Base-by-base conservation (phyloP, 2,329 filamentous ascomycete genomes). In the Colletotrichum higginsianum region DNA sequence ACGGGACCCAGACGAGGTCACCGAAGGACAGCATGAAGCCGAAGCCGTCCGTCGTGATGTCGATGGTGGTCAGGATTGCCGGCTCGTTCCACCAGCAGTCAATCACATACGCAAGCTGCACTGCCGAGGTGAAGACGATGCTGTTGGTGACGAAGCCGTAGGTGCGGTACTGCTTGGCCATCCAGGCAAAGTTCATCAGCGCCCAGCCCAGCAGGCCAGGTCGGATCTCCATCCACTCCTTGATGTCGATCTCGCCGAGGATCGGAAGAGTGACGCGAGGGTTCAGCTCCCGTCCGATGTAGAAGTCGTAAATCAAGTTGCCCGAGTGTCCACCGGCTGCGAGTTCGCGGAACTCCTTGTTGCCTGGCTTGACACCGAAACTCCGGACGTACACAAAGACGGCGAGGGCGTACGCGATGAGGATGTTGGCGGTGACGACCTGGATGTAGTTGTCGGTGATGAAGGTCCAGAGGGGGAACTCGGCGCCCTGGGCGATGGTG, bases 21-120 rank as follows among this genome's bases (percentile, higher is more conserved):
- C 95, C 96, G 79, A 98, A 98, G 2, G 94, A 87, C 44, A 98
- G 88, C 96, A 98, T 98, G 85, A 94, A 94, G 64, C 96, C 96
- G 76, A 98, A 98, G 7, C 96, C 96, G 77, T 98, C 96, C 52
- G 91, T 94, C 62, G 92, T 97, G 75, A 98, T 93, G 79, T 98
- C 96, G 84, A 98, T 98, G 42, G 95, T 98, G 1, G 95, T 98
- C 74, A 98, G 85, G 73, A 98, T 93, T 2, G 94, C 93, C 0
- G 93, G 88, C 81, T 98, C 96, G 88, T 96, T 96, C 85, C 92
- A 95, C 74, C 94, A 90, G 9, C 91, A 91, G 79, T 98, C 96
- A 46, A 98, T 84, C 7, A 95, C 90, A 82, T 98, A 98, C 71
- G 97, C 82, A 0, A 89, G 86, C 82, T 98, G 96, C 70, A 95